Percentiles rank a stretch among this genome's conserved stretches.
Evolutionary conservation across 139 green algal species (phyloP).

Genomic region (Pleodorina starrii): DNA sequence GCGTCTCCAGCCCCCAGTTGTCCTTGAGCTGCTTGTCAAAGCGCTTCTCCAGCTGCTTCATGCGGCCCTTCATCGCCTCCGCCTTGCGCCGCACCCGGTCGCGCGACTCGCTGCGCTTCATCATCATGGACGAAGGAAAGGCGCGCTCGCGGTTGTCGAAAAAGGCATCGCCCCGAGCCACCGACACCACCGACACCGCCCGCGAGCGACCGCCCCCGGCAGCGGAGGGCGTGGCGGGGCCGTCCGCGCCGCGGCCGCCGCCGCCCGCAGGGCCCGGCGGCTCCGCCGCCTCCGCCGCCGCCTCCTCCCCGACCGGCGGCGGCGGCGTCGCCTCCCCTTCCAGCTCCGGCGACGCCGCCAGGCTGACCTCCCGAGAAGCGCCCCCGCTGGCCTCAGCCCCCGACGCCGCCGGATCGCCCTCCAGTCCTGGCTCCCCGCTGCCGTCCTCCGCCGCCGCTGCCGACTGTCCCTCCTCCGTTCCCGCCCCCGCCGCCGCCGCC

Average conservation of each 20-base stretch:
- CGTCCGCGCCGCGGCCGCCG: too few species aligned
- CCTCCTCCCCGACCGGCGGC: neutral
- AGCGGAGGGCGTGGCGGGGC: too few species aligned
- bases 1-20: slow-evolving; percentile 83
- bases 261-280: too few species aligned
- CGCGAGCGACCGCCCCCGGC: neutral
- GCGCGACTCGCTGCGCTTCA: slow-evolving; percentile 4
- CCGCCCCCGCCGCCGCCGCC: neutral
- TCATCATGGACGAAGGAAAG: slow-evolving; percentile 22
- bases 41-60: slow-evolving; percentile 61
- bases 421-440: neutral
- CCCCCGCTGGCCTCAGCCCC: neutral
- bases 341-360: neutral
- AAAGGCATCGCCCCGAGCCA: neutral
- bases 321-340: neutral
- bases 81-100: slow-evolving; percentile 25
- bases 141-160: slow-evolving; percentile 20
- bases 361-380: neutral
- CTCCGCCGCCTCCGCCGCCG: neutral
- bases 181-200: neutral
- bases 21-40: slow-evolving; percentile 71
- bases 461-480: neutral
- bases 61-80: slow-evolving; percentile 45
- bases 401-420: neutral
- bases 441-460: neutral